Base-by-base conservation (phyloP, 768 basidiomycete species). In the Mycena galopus region DNA sequence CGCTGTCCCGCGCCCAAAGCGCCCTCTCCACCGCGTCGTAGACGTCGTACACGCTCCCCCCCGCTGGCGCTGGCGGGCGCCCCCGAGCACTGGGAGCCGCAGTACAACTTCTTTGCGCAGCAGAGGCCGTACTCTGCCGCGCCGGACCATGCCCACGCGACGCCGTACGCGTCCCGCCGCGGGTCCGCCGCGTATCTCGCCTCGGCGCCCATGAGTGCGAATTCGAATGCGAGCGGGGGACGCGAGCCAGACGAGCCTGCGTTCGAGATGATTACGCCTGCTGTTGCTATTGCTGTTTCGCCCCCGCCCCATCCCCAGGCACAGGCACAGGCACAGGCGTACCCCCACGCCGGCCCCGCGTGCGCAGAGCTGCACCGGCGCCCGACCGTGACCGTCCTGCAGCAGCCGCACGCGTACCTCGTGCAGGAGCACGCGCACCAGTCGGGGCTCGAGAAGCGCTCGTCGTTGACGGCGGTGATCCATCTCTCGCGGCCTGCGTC, bases 71-170 rank as follows among this genome's bases (percentile, higher is more conserved):
- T 64, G 47, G 4, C 62, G 47, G 44, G 51, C 62, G 62, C 50
- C 32, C 0, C 27, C 47, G 62, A 64, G 50, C 62, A 64, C n/a
- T n/a, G n/a, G 62, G 30, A 51, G 50, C 62, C 62, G 62, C 62
- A 64, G 62, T 64, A 53, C 62, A 64, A 64, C 50, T 64, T 64
- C 50, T 53, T 64, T 14, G 62, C 62, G 47, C 62, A 64, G 62
- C 62, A 64, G 62, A 50, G 62, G n/a, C 62, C 62, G 23, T 64
- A 64, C 50, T 64, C 62, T 19, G 62, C 62, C 47, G 5, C 62
- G 62, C 62, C 47, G 62, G 62, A 64, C 62, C 62, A 64, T 23
- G n/a, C n/a, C n/a, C n/a, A n/a, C n/a, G n/a, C n/a, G n/a, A n/a
- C n/a, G n/a, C n/a, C n/a, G n/a, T n/a, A 50, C 62, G 32, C 62